Evolutionary conservation across 2,329 filamentous ascomycete species (phyloP), one percentile per base, ranked within the genome.

Genomic region (Ilyonectria mors-panacis): DNA sequence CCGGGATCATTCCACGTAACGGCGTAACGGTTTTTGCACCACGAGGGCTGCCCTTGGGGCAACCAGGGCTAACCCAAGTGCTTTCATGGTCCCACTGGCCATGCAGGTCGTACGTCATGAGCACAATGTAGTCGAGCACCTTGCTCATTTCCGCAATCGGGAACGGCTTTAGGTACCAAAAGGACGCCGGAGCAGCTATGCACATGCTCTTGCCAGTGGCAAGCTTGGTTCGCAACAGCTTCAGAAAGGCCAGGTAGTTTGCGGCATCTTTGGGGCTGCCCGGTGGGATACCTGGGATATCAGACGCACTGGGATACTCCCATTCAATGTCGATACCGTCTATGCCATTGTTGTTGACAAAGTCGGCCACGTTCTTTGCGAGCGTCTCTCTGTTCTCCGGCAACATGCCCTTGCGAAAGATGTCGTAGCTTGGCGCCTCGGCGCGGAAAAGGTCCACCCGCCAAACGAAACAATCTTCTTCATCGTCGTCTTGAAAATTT

Each of bases 311-410:
- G 1, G 76, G 78, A 19, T 84, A 83, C 50, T 83, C 82, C 84
- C 83, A 86, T 64, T 84, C 81, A 26, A 82, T 67, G 56, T 84
- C 81, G 5, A 84, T 62, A 0, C 83, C 82, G 48, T 83, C 81
- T 0, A 84, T 66, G 7, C 68, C 57, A 15, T 81, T 33, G 12
- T 83, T 28, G n/a, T 78, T 63, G 64, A 83, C 6, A 71, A 86
- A 81, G 37, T 81, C 59, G 61, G 76, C 74, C 42, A 82, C 45
- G 65, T 81, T 80, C 33, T 71, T 64, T 12, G 76, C 69, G 42
- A 85, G 75, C 2, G 10, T 75, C 5, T 69, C 56, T 0, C 81
- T 75, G 50, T 86, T 83, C 1, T 42, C 21, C 0, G 74, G 56
- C 47, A 28, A 67, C 1, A 72, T 69, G 4, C 39, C 73, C 7